Evolutionary conservation across 768 basidiomycete species (phyloP), one percentile per base, ranked within the genome.

Genomic region (Tylopilus balloui): DNA sequence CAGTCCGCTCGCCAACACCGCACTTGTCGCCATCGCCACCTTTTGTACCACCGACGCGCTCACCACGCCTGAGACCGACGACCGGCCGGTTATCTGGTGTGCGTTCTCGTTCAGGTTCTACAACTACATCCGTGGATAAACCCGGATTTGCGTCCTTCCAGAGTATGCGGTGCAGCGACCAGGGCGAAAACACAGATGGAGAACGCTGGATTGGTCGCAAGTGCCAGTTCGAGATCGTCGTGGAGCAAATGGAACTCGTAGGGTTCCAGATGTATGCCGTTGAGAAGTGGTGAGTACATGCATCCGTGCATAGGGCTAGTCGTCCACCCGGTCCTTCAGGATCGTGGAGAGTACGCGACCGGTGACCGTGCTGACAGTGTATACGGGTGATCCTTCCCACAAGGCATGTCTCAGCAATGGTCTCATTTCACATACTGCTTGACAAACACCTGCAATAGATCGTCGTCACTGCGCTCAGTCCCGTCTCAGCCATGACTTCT

Each of bases 231-330:
- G 74, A 77, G 57, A 65, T 80, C 47, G 73, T 73, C 8, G 70
- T 76, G 31, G 73, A 78, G 28, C 66, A 68, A 15, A 56, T 82
- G 39, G 69, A 80, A 38, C 60, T 69, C 42, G 52, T 72, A 17
- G 83, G 84, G 1, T 89, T 83, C 68, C 89, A 91, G 69, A 74
- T 92, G 48, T 92, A 91, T 62, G 89, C 88, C 0, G 90, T 92
- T 9, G 86, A 92, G 72, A 86, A 86, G 65, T 92, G 89, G 88
- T 81, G 54, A 60, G 49, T 68, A n/a, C 47, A 11, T 14, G 17
- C 44, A n/a, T 21, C n/a, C n/a, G 12, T 46, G 27, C 17, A 3
- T 40, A n/a, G 15, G 3, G n/a, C 25, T 41, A 8, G 24, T 25
- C 42, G 34, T 47, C 25, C 46, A 37, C 50, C 42, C 21, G 4